These are phyloP conservation scores for Rhynchospora pubera DNA, from an alignment of 176 grass and related monocot genomes.

Conservation along the genomic window DNA sequence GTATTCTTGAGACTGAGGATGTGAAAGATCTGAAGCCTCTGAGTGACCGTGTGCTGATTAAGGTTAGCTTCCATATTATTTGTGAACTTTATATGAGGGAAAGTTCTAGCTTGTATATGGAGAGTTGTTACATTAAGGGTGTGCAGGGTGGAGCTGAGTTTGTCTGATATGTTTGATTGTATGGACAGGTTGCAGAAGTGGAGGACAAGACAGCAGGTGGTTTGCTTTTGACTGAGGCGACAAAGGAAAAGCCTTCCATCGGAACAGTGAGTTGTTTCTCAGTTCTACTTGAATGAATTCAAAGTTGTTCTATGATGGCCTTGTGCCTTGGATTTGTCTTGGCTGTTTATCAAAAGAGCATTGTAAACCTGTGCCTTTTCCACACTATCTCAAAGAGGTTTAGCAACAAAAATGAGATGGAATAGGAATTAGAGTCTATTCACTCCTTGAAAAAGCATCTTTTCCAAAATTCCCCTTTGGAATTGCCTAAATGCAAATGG, in stretches of 20 bases:
- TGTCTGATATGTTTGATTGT: background rate
- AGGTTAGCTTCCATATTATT: slow-evolving; percentile 28
- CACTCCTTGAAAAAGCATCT: too few species aligned
- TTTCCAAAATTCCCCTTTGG: too few species aligned
- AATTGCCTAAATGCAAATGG: too few species aligned
- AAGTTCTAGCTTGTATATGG: background rate
- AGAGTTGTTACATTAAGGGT: background rate
- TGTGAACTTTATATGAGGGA: background rate
- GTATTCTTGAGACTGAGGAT: slow-evolving; percentile 56
- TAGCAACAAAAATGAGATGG: too few species aligned
- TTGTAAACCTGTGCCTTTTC: too few species aligned
- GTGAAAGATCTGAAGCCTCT: slow-evolving; percentile 75
- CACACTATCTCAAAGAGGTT: too few species aligned
- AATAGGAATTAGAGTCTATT: too few species aligned
- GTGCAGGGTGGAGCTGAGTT: background rate
- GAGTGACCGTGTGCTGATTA: slow-evolving; percentile 54
- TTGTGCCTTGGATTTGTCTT: background rate
- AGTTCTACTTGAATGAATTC: background rate
- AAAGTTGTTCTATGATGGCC: background rate
- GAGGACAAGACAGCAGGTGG: slow-evolving; percentile 73
- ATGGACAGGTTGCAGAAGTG: slow-evolving; percentile 55
- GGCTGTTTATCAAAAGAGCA: background rate
- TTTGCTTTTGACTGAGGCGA: slow-evolving; percentile 51
- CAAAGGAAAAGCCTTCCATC: slow-evolving; percentile 73
- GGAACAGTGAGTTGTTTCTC: slow-evolving; percentile 43